These are phyloP conservation scores for Coprinopsis cinerea DNA, from an alignment of 768 basidiomycete genomes.

Conservation along the genomic window DNA sequence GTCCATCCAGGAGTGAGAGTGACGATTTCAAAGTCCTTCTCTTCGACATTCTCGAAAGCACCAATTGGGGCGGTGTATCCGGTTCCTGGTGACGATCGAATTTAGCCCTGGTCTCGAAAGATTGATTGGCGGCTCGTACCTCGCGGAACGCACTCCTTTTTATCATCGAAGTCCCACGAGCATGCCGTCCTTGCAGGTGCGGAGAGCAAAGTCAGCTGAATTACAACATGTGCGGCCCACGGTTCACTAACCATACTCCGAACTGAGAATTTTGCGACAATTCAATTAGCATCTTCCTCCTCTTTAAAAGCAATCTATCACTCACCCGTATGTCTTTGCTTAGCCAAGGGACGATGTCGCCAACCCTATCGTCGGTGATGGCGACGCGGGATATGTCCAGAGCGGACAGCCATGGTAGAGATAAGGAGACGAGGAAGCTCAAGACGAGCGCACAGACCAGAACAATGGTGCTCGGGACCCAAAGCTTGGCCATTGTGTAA, in stretches of 20 bases:
- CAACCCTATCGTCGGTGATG: slow-evolving; percentile 11
- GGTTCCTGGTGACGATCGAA: slow-evolving; percentile 30
- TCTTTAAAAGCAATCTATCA: slow-evolving; percentile 12
- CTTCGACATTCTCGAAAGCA: slow-evolving; percentile 26
- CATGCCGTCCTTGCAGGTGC: slow-evolving; percentile 68
- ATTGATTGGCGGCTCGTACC: slow-evolving; percentile 28
- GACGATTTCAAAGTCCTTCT: slow-evolving; percentile 11
- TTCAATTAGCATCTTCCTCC: not conserved
- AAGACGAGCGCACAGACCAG: slow-evolving; percentile 41
- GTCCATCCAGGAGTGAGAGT: slow-evolving; percentile 63
- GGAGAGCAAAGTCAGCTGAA: too few relatives aligned
- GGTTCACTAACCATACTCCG: slow-evolving; percentile 62
- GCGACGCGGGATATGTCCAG: slow-evolving; percentile 57
- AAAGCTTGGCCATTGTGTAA: slow-evolving; percentile 36
- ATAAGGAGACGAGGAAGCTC: slow-evolving; percentile 62
- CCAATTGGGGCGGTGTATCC: slow-evolving; percentile 48
- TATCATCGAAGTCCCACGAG: slow-evolving; percentile 36
- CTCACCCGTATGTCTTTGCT: slow-evolving; percentile 43
- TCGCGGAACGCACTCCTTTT: slow-evolving; percentile 41
- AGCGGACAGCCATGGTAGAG: slow-evolving; percentile 60
- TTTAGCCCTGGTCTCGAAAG: not conserved
- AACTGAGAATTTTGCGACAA: slow-evolving; percentile 34
- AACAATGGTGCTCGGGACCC: slow-evolving; percentile 42
- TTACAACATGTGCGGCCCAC: too few relatives aligned
- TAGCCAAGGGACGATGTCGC: too few relatives aligned